Conservation (phyloP, 371 early-diverging fungal species). For the Synchytrium microbalum region DNA sequence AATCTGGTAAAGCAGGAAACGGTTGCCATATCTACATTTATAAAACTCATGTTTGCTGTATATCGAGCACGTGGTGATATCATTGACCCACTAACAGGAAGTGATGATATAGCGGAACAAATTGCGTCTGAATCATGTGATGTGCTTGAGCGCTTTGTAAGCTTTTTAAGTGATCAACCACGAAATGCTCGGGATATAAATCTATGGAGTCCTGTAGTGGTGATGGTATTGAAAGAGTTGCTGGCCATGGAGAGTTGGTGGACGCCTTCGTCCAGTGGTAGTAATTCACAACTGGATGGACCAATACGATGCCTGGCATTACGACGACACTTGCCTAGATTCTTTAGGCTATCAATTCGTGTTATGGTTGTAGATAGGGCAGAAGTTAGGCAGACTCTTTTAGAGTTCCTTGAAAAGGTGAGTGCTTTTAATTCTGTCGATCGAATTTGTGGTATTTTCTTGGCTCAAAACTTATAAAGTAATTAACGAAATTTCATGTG, state of each 20-base stretch:
- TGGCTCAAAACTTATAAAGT: no score
- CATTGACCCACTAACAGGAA: slow-evolving; percentile 1
- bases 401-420: slow-evolving; percentile 35
- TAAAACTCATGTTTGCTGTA: slow-evolving; percentile 35
- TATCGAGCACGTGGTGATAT: slow-evolving; percentile 25
- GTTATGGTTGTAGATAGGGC: slow-evolving; percentile 33
- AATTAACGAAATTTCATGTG: no score
- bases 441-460: no score
- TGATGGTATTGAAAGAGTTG: slow-evolving; percentile 35
- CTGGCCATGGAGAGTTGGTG: slow-evolving; percentile 8
- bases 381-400: slow-evolving; percentile 31
- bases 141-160: slow-evolving; percentile 29
- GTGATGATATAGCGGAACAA: slow-evolving; percentile 9
- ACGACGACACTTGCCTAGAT: slow-evolving; percentile 21
- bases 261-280: slow-evolving; percentile 5
- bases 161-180: slow-evolving; percentile 25
- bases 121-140: slow-evolving; percentile 24
- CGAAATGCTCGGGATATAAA: slow-evolving; percentile 32
- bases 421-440: no score
- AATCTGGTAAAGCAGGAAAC: slow-evolving; percentile 74
- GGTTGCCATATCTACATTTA: slow-evolving; percentile 26
- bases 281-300: background rate
- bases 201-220: slow-evolving; percentile 42
- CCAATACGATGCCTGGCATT: slow-evolving; percentile 7
- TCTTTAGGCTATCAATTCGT: slow-evolving; percentile 27